These are phyloP conservation scores for Auricularia sp. DNA, from an alignment of 768 basidiomycete species.

Conservation along the genomic window DNA sequence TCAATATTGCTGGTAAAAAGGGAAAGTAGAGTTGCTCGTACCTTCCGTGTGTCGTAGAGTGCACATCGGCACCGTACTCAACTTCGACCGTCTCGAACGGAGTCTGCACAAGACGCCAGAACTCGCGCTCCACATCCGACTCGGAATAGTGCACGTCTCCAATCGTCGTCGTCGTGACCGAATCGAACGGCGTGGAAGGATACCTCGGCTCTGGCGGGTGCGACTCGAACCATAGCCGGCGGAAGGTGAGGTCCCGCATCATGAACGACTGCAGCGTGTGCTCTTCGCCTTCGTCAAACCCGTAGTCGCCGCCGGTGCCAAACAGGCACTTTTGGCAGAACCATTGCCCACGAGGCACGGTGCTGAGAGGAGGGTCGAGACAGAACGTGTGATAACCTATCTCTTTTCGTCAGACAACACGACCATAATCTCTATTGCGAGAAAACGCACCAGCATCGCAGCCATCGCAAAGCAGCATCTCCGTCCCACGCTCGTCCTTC, in stretches of 20 bases:
- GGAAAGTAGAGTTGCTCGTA: constrained; percentile 26
- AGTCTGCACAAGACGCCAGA: constrained; percentile 92
- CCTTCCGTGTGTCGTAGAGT: constrained; percentile 97
- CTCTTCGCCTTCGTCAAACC: constrained; percentile 97
- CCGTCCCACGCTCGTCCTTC: constrained; percentile 76
- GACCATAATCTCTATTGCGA: constrained; percentile 3
- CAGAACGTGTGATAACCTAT: constrained; percentile 95
- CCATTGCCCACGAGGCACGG: constrained; percentile 92
- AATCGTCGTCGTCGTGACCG: constrained; percentile 44
- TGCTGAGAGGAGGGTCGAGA: constrained; percentile 77
- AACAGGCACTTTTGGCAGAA: constrained; percentile 88
- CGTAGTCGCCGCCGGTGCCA: constrained; percentile 89
- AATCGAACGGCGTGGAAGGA: constrained; percentile 25
- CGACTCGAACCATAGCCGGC: constrained; percentile 75
- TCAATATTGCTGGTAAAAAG: neutral
- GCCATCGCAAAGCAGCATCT: constrained; percentile 87
- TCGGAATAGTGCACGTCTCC: constrained; percentile 68
- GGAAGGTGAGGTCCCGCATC: constrained; percentile 81
- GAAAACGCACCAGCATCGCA: constrained; percentile 61
- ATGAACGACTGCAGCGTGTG: constrained; percentile 89
- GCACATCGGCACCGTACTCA: constrained; percentile 98
- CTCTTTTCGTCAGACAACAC: constrained; percentile 6
- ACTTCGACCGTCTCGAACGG: constrained; percentile 88
- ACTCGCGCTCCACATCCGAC: constrained; percentile 87
- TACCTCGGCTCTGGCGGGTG: constrained; percentile 44